Evolutionary conservation across 345 rosid genomes (phyloP).

Genomic region (Rhodamnia argentea): DNA sequence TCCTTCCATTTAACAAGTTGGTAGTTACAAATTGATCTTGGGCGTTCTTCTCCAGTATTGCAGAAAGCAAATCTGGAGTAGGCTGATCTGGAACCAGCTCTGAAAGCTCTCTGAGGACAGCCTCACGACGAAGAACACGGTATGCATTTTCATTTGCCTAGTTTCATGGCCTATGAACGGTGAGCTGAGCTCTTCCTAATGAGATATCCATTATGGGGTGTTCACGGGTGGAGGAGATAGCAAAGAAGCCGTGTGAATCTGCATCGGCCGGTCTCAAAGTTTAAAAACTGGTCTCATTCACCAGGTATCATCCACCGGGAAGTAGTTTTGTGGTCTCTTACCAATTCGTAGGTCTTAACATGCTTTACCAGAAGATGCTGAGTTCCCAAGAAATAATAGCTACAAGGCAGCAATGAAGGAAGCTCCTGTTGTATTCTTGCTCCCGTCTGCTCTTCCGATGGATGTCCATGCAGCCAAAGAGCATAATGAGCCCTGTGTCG

Average conservation of each 20-base stretch:
- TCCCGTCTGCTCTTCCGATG: slow-evolving; percentile 83
- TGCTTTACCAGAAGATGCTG: not conserved
- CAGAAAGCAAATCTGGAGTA: slow-evolving; percentile 87
- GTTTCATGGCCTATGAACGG: not conserved
- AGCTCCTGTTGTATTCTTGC: slow-evolving; percentile 73
- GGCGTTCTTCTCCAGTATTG: slow-evolving; percentile 50
- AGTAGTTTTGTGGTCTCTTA: not conserved
- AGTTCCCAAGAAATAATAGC: not conserved
- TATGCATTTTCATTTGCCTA: slow-evolving; percentile 12
- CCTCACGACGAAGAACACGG: slow-evolving; percentile 95
- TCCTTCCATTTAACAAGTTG: not conserved
- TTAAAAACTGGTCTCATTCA: slow-evolving; percentile 82
- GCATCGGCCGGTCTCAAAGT: slow-evolving; percentile 85
- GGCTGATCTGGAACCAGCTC: slow-evolving; percentile 70
- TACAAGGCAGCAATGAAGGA: slow-evolving; percentile 77
- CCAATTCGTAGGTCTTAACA: not conserved
- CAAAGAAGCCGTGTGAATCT: slow-evolving; percentile 88
- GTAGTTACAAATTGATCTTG: not conserved
- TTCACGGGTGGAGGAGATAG: slow-evolving; percentile 91
- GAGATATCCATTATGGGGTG: not conserved
- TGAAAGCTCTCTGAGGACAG: slow-evolving; percentile 84
- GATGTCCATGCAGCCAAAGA: slow-evolving; percentile 88
- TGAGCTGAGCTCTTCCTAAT: not conserved
- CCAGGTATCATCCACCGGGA: slow-evolving; percentile 29
- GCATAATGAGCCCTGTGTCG: slow-evolving; percentile 62